Evolutionary conservation across 148 eudicot species (phyloP), one percentile per base, ranked within the genome.

Genomic region (Nyssa sinensis): DNA sequence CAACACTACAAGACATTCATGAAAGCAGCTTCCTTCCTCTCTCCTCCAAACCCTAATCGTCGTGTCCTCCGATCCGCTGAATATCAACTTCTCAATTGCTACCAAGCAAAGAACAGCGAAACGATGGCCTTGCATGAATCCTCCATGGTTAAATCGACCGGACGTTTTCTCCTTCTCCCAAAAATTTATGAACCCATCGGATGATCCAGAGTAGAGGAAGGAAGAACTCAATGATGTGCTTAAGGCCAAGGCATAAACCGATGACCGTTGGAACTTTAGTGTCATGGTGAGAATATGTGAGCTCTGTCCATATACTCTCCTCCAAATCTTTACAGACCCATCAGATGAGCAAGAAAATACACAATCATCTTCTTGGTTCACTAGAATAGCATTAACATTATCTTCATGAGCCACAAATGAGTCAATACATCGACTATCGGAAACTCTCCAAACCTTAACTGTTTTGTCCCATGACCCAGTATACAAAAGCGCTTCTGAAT

Each of bases 21-120:
- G 89, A 25, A 62, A 80, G 7, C 31, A 66, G 17, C 77, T 78
- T 28, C 86, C 88, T 70, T 80, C 87, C 25, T 84, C 86, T 30
- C 89, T 73, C 59, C 79, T 80, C 92, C 92, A 88, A 1, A 88
- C 74, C 85, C 89, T 80, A 9, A 88, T 81, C 5, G 89, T 84
- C 24, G 87, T 78, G 61, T 88, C 89, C 75, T 88, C 92, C 0
- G 88, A 86, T 5, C 89, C 92, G 39, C 92, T 88, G 9, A 88
- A 78, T 7, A 88, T 29, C 34, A 88, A 11, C 39, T 82, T 78
- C 71, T 80, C 88, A 0, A 88, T 41, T 1, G 84, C 76, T 0
- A 39, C 83, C 0, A 88, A 72, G 27, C 88, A 84, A 4, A 88
- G 89, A 0, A 88, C 86, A 11, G 79, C 76, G 23, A 88, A 81